phyloP scores from a whole-genome alignment of 129 eudicot species.

The Cynara cardunculus region DNA sequence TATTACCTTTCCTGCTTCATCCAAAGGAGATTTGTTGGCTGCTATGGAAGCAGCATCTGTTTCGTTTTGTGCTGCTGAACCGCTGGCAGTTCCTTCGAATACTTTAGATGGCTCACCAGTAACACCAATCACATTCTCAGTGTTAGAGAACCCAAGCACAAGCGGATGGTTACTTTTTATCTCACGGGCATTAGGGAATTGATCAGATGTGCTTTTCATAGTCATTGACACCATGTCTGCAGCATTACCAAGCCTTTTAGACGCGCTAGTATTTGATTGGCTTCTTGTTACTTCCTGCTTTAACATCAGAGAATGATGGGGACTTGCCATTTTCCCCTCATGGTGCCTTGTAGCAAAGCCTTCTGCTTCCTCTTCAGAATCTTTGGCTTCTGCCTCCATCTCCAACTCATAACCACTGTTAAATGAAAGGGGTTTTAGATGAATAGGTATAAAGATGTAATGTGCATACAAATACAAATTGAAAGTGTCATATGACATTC shows the following conservation, averaged over 20 bases:
- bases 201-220: conserved; percentile 24
- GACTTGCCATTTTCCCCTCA: conserved; percentile 20
- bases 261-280: conserved; percentile 27
- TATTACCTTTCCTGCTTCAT: conserved; percentile 25
- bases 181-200: conserved; percentile 16
- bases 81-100: conserved; percentile 2
- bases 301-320: conserved; percentile 24
- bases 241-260: conserved; percentile 20
- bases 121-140: conserved; percentile 11
- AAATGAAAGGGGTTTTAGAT: neutral
- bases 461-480: neutral
- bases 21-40: conserved; percentile 36
- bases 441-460: neutral
- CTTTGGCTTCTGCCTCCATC: conserved; percentile 85
- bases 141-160: conserved; percentile 9
- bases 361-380: conserved; percentile 79
- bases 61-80: conserved; percentile 25
- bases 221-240: conserved; percentile 21
- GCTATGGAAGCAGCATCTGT: conserved; percentile 25
- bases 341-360: conserved; percentile 22
- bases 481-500: conserved; percentile 1
- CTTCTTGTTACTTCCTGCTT: conserved; percentile 35
- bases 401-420: conserved; percentile 83
- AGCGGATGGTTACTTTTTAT: conserved; percentile 9
- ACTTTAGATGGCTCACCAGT: conserved; percentile 24